Base-by-base conservation (phyloP, 164 flowering plant genomes). In the Magnolia officinalis region DNA sequence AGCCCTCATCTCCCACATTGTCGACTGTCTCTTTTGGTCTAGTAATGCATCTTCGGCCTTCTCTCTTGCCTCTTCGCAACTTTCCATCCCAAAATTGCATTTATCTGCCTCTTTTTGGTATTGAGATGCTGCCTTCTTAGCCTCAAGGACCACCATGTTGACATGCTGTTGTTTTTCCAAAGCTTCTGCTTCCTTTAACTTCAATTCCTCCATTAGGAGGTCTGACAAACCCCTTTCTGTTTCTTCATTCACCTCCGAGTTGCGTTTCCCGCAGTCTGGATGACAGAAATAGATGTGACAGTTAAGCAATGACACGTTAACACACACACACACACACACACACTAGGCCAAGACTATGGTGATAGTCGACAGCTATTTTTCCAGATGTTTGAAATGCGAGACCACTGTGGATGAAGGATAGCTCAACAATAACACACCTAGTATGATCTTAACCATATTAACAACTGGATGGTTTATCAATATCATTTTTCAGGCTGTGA, bases 51-150 rank as follows among this genome's bases (percentile, higher is more conserved):
- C 89, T 80, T 93, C 97, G 20, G 97, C 83, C 77, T 86, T 93
- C 73, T 93, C 98, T 80, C 96, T 89, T 49, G 98, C 97, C 79
- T 89, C 97, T 78, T 93, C 98, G 71, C 97, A 95, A 14, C 97
- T 93, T 80, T 90, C 98, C 97, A 95, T 95, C 55, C 98, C 97
- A 26, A 97, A 95, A 72, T 87, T 95, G 85, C 98, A 95, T 79
- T 95, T 95, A 84, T 95, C 97, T 24, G 97, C 98, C 76, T 95
- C 98, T 82, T 95, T 95, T 81, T 89, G 97, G 78, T 93, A 95
- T 61, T 88, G 92, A 31, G 98, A 95, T 64, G 97, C 86, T 77
- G 87, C 66, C 80, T 93, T 95, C 84, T 92, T 94, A n/a, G 96
- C 95, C 84, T 92, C 89, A 13, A 87, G 85, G 49, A 88, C 71